Evolutionary conservation across 345 rosid genomes (phyloP), one percentile per base, ranked within the genome.

Genomic region (Draba incana): DNA sequence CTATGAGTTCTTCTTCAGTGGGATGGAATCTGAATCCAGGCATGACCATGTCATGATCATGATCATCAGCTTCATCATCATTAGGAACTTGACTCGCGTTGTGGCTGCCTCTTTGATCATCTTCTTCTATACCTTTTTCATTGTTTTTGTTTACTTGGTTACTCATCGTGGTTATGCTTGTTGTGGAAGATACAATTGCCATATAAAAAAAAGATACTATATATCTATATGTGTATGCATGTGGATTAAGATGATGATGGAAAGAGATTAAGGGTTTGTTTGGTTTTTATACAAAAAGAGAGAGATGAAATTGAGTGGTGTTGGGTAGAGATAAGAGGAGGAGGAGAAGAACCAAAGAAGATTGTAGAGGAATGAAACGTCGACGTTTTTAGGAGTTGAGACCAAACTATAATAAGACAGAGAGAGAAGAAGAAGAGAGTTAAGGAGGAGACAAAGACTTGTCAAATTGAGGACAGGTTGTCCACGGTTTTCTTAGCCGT

Each of bases 21-120:
- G 99, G 99, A 58, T 92, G 99, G 84, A 94, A 94, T 2, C 99
- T 81, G 78, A 94, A 94, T 3, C 99, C 99, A 0, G 99, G 99
- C 99, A 95, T 92, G 41, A 95, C 96, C 88, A 89, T 80, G 81
- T 95, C 99, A 3, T 95, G 89, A 20, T 95, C 98, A 55, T 94
- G 92, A 37, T 84, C 88, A 59, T 93, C 97, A 3, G 78, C 75
- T 10, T 63, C 69, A n/a, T 62, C 68, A 47, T 63, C 73, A 54
- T 74, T 59, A 43, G 54, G 67, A 60, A 51, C 55, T 28, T 54
- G 62, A 66, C 35, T 44, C 12, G 66, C 77, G 14, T 20, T 20
- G 20, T 74, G 62, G 67, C 38, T 53, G n/a, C 55, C 67, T 73
- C 14, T 25, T 24, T 48, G 71, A 64, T 54, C 67, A 70, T 76